These are phyloP conservation scores for Tetraselmis chui DNA, from an alignment of 139 green algal species.

Conservation along the genomic window DNA sequence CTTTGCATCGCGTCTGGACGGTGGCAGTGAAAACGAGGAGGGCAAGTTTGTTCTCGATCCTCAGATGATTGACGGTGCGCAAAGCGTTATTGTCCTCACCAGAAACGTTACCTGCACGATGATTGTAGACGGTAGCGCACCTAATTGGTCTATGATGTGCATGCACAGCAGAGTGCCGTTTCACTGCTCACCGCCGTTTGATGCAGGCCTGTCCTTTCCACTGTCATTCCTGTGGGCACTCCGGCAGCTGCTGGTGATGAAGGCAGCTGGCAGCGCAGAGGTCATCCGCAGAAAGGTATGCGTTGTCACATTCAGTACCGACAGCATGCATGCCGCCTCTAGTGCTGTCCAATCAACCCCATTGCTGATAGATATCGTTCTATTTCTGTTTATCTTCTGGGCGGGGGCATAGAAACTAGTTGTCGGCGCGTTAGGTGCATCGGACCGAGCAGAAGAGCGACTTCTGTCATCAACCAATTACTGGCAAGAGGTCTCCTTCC, in stretches of 20 bases:
- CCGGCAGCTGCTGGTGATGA: slow-evolving; percentile 4
- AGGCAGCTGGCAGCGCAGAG: neutral
- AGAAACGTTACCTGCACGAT: no score
- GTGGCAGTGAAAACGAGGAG: neutral
- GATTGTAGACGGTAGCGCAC: no score
- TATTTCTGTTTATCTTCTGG: no score
- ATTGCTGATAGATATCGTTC: no score
- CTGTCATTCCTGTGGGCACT: slow-evolving; percentile 11
- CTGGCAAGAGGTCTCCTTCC: slow-evolving; percentile 7
- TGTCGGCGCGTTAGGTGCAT: slow-evolving; percentile 6
- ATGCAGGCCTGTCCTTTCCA: slow-evolving; percentile 13
- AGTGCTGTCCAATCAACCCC: no score
- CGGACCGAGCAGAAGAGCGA: slow-evolving; percentile 16
- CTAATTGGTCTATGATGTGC: no score
- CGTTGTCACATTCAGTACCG: no score
- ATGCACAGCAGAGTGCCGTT: no score
- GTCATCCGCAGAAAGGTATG: neutral
- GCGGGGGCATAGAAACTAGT: slow-evolving; percentile 12
- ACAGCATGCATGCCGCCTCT: no score
- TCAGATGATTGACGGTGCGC: neutral
- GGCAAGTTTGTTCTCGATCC: neutral
- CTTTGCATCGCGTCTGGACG: neutral
- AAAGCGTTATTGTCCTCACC: no score
- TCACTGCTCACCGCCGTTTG: no score
- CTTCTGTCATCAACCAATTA: slow-evolving; percentile 14